Conservation (phyloP, 208 protist genomes). For the Trypanosoma brucei region DNA sequence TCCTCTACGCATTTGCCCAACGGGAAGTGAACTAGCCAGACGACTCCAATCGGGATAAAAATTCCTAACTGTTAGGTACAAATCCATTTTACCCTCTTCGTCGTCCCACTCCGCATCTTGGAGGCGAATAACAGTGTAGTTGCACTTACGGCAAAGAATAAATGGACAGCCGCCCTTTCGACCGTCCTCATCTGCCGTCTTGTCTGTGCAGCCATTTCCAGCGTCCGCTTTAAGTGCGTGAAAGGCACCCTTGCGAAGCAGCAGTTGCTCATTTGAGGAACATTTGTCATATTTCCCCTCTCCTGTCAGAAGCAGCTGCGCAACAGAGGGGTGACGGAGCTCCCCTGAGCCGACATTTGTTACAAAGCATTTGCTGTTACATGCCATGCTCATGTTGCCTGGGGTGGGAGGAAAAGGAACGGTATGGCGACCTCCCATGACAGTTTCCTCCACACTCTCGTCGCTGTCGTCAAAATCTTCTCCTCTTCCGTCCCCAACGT, state of each 20-base stretch:
- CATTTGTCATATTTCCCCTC: conserved; percentile 22
- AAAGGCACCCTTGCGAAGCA: conserved; percentile 60
- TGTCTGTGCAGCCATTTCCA: conserved; percentile 68
- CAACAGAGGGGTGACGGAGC: conserved; percentile 34
- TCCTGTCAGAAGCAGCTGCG: conserved; percentile 31
- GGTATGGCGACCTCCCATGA: conserved; percentile 1
- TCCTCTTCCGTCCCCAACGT: too few species aligned
- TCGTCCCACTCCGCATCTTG: conserved; percentile 76
- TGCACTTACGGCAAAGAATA: conserved; percentile 65
- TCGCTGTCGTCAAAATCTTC: conserved; percentile 50
- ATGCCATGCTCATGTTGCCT: conserved; percentile 23
- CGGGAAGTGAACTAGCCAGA: conserved; percentile 43
- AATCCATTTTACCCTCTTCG: conserved; percentile 33
- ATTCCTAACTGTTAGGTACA: conserved; percentile 84
- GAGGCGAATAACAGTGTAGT: conserved; percentile 74
- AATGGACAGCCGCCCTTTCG: conserved; percentile 59
- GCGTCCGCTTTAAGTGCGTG: conserved; percentile 36
- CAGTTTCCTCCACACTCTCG: conserved; percentile 14
- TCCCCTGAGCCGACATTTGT: conserved; percentile 37
- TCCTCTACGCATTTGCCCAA: conserved; percentile 30
- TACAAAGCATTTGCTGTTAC: conserved; percentile 55
- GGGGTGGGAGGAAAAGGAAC: conserved; percentile 63
- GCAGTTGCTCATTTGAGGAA: conserved; percentile 20
- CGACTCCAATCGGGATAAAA: conserved; percentile 87
- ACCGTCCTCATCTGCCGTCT: conserved; percentile 22